These are phyloP conservation scores for Penicillium sp. DNA, from an alignment of 2,329 filamentous ascomycete genomes.

Conservation along the genomic window DNA sequence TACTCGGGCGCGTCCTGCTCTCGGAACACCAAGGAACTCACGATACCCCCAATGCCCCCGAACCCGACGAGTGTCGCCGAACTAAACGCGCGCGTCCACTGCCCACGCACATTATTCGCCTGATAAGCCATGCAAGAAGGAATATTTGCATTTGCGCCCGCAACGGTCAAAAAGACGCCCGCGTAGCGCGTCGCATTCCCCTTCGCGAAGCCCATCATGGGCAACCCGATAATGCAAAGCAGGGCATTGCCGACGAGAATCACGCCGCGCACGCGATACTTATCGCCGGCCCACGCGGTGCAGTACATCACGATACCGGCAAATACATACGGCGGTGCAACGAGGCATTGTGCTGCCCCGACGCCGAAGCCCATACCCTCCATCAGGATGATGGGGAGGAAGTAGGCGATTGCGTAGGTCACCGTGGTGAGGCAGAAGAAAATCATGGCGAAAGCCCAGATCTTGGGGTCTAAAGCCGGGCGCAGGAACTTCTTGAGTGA, in stretches of 20 bases:
- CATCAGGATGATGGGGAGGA: constrained; percentile 70
- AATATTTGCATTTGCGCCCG: constrained; percentile 74
- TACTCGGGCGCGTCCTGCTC: constrained; percentile 36
- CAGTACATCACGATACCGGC: constrained; percentile 62
- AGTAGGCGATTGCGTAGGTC: constrained; percentile 76
- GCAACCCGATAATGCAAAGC: constrained; percentile 65
- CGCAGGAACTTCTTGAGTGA: constrained; percentile 48
- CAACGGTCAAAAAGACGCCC: constrained; percentile 72
- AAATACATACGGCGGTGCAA: constrained; percentile 67
- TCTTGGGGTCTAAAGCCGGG: constrained; percentile 50
- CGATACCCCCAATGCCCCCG: constrained; percentile 76
- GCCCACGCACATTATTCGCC: constrained; percentile 82
- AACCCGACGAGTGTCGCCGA: constrained; percentile 73
- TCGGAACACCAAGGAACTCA: constrained; percentile 70
- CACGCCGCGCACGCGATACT: constrained; percentile 63
- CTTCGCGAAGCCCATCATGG: constrained; percentile 67
- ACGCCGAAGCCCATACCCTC: constrained; percentile 63
- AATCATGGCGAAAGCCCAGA: constrained; percentile 56
- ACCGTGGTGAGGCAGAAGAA: constrained; percentile 67
- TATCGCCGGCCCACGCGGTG: constrained; percentile 64
- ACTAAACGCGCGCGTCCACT: constrained; percentile 83
- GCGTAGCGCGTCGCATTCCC: constrained; percentile 63
- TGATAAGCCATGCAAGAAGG: constrained; percentile 75
- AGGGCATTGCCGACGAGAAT: constrained; percentile 65
- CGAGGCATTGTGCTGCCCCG: constrained; percentile 65